These are phyloP conservation scores for Chaetoceros tenuissimus DNA, from an alignment of 108 stramenopile species.

Conservation along the genomic window DNA sequence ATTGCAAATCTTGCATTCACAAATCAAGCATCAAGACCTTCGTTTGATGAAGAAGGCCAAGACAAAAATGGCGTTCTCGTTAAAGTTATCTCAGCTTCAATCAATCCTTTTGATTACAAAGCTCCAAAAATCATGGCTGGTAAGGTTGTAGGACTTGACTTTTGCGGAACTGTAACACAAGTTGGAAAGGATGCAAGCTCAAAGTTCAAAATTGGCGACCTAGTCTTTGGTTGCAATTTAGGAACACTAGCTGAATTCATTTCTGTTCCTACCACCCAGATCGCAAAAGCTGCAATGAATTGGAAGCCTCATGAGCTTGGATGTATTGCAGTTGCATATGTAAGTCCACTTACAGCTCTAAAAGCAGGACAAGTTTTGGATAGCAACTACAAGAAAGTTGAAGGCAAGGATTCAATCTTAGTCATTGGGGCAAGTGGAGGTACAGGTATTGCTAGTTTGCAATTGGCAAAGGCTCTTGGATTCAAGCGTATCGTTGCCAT, in stretches of 20 bases:
- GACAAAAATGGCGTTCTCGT: constrained; percentile 26
- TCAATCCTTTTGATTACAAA: constrained; percentile 51
- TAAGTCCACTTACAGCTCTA: constrained; percentile 9
- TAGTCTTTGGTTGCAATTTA: constrained; percentile 21
- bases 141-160: constrained; percentile 20
- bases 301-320: constrained; percentile 17
- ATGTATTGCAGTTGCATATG: constrained; percentile 18
- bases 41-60: not conserved
- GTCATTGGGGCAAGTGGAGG: constrained; percentile 37
- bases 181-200: constrained; percentile 17
- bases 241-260: constrained; percentile 29
- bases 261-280: constrained; percentile 1
- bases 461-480: constrained; percentile 27
- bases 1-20: constrained; percentile 19
- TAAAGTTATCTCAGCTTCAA: constrained; percentile 34
- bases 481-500: constrained; percentile 26
- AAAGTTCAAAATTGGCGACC: constrained; percentile 17
- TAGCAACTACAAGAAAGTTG: constrained; percentile 6
- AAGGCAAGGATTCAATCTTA: too few species aligned
- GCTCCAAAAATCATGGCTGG: constrained; percentile 13
- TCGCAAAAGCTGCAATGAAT: constrained; percentile 24
- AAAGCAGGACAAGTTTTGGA: not conserved
- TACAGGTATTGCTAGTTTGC: constrained; percentile 28
- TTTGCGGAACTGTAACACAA: constrained; percentile 20
- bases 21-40: constrained; percentile 10